A percentile compares a stretch with the other conserved stretches of the same genome.
Evolutionary conservation across 2,329 filamentous ascomycete genomes (phyloP).

Genomic region (Microdochium bolleyi): DNA sequence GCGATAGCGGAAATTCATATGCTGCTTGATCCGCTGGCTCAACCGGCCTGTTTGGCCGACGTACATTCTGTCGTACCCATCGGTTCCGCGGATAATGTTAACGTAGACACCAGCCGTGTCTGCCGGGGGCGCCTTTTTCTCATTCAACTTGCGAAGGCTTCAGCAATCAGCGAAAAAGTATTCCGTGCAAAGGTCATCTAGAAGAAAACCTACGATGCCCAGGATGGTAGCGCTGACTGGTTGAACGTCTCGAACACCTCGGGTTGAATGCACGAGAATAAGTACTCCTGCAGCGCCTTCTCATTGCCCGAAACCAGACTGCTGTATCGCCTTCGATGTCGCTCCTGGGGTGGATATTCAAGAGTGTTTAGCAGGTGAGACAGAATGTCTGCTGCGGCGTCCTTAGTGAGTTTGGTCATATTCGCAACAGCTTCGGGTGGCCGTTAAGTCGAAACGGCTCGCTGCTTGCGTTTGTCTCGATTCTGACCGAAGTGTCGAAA

Average conservation of each 20-base stretch:
- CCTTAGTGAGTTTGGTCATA: background rate
- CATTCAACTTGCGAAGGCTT: background rate
- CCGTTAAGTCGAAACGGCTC: no score
- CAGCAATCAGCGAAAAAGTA: background rate
- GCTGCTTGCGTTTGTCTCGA: no score
- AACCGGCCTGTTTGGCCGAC: background rate
- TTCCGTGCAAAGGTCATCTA: background rate
- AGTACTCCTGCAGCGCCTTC: background rate
- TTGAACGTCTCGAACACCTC: background rate
- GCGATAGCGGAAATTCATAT: background rate
- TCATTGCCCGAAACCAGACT: background rate
- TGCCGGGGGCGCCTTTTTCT: background rate
- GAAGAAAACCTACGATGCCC: background rate
- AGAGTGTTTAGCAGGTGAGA: background rate
- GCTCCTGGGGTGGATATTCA: background rate
- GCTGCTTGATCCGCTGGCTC: background rate
- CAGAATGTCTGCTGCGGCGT: background rate
- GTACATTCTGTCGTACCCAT: background rate
- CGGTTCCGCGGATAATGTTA: background rate
- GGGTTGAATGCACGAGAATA: background rate
- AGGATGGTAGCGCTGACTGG: background rate
- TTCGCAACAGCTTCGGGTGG: no score
- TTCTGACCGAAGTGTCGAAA: no score
- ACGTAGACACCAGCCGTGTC: background rate
- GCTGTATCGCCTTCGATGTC: background rate